Percentiles rank a stretch among this genome's conserved stretches.
Evolutionary conservation across 441 rosid species (phyloP).

Genomic region (Aquilaria agallochum): DNA sequence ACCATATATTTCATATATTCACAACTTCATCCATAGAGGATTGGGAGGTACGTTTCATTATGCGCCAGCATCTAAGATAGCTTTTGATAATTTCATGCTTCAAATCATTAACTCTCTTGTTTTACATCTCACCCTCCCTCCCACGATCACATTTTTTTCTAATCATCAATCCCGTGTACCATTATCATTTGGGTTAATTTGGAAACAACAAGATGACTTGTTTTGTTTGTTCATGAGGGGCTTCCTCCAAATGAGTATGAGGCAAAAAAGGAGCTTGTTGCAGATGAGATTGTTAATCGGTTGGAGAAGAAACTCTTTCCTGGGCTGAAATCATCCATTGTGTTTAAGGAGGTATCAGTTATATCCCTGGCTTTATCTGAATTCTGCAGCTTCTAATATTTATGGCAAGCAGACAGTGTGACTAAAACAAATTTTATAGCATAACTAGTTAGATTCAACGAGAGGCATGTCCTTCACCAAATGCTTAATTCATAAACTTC

Average conservation of each 20-base stretch:
- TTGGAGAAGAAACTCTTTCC: slow-evolving; percentile 86
- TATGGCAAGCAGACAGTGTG: no score
- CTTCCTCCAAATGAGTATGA: slow-evolving; percentile 72
- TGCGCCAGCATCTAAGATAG: background rate
- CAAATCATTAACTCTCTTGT: no score
- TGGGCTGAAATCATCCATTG: slow-evolving; percentile 71
- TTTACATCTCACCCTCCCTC: background rate
- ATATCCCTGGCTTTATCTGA: background rate
- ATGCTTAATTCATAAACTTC: no score
- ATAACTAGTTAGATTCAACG: no score
- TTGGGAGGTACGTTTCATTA: slow-evolving; percentile 62
- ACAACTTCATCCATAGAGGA: slow-evolving; percentile 84
- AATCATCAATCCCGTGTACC: background rate
- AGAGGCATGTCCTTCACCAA: no score
- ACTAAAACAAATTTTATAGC: no score
- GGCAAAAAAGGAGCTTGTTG: slow-evolving; percentile 68
- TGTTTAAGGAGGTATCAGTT: slow-evolving; percentile 70
- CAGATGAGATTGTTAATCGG: slow-evolving; percentile 67
- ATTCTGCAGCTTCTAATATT: no score
- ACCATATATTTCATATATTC: slow-evolving; percentile 88
- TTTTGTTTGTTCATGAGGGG: slow-evolving; percentile 41
- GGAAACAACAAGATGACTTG: background rate
- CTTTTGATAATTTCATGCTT: background rate
- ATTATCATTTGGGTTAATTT: background rate
- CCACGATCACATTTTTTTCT: background rate